Conservation (phyloP, 192 early-diverging fungal species). For the Diversispora epigaea region DNA sequence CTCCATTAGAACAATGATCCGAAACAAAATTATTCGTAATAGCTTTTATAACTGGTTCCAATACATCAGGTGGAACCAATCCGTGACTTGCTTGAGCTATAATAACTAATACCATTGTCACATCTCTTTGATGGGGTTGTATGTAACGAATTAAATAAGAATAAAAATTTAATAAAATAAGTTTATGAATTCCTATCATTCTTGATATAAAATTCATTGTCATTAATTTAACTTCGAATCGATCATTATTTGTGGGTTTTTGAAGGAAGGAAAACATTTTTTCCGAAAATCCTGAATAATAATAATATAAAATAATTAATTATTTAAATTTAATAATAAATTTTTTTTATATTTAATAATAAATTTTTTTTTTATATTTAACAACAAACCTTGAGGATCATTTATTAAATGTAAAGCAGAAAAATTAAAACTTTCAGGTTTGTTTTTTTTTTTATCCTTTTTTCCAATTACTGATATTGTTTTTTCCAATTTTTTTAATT, state of each 20-base stretch:
- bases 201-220: conserved; percentile 94
- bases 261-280: conserved; percentile 86
- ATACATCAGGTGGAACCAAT: conserved; percentile 89
- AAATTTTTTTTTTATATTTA: background rate
- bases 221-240: conserved; percentile 88
- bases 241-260: conserved; percentile 67
- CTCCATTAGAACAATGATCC: conserved; percentile 86
- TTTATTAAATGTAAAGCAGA: conserved; percentile 92
- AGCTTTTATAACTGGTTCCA: conserved; percentile 83
- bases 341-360: background rate
- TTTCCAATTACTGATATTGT: conserved; percentile 70
- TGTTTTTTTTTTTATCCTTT: conserved; percentile 63
- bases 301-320: background rate
- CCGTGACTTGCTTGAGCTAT: conserved; percentile 90
- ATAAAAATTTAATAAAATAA: conserved; percentile 89
- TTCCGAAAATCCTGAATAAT: conserved; percentile 83
- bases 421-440: conserved; percentile 82
- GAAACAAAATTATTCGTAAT: conserved; percentile 97
- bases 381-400: conserved; percentile 79
- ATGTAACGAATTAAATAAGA: conserved; percentile 90
- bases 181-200: conserved; percentile 93
- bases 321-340: background rate
- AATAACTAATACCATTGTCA: conserved; percentile 88
- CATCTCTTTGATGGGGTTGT: conserved; percentile 94
- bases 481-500: conserved; percentile 73